Base-by-base conservation (phyloP, 257 asterid species). In the Mentha longifolia region DNA sequence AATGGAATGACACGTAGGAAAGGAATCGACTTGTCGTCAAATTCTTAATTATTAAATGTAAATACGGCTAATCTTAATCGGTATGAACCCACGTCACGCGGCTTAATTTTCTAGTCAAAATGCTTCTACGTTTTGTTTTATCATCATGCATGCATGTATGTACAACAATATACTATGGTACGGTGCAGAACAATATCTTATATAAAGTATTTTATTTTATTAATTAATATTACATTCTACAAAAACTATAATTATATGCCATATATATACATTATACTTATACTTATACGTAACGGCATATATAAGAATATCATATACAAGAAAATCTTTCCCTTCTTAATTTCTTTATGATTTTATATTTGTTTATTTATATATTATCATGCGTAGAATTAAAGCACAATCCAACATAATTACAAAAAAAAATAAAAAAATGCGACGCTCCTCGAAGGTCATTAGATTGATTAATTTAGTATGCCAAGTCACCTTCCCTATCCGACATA, bases 401-500 rank as follows among this genome's bases (percentile, higher is more conserved):
- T 17, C 28, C 15, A 1, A 51, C 17, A 51, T 7, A 16, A 51
- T 1, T 51, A 17, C 16, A 6, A 16, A 52, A 16, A 19, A 8
- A 52, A 17, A 51, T 19, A n/a, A n/a, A n/a, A n/a, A n/a, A n/a
- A n/a, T 12, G 28, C 12, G 28, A 51, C 58, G 31, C 28, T 51
- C 58, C 31, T 51, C 31, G 31, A 52, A 52, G 35, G 50, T 45
- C 54, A 13, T 55, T 7, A 54, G 22, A 17, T 37, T 25, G 30
- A 58, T 20, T 69, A 25, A 70, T 70, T 70, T 25, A 9, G 37
- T 20, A 37, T 68, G 61, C 61, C 22, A 17, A 35, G 37, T 35
- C 25, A 51, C 41, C 15, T 39, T 42, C 31, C 13, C 15, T 12
- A 17, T 79, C 81, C 83, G 80, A 81, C 80, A 74, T 54, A 28